Evolutionary conservation across 2,329 filamentous ascomycete species (phyloP).

Genomic region (Pyricularia pennisetigena): DNA sequence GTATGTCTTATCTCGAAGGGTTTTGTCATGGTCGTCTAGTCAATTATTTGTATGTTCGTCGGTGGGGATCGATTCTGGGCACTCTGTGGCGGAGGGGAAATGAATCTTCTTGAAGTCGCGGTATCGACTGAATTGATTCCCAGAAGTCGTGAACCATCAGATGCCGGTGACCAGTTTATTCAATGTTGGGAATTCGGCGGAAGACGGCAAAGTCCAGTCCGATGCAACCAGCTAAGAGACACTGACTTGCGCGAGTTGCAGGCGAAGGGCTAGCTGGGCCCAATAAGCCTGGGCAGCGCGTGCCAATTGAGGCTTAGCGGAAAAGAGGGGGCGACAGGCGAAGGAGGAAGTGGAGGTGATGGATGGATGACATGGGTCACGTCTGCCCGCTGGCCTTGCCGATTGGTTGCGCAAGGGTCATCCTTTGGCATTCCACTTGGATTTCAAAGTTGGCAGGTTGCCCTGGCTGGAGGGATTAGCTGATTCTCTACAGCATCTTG

Average conservation of each 20-base stretch:
- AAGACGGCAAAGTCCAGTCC: not conserved
- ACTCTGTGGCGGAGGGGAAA: not conserved
- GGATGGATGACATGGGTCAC: conserved; percentile 1
- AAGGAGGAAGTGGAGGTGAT: conserved; percentile 1
- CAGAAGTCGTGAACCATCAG: not conserved
- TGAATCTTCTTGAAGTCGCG: not conserved
- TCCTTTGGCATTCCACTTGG: not conserved
- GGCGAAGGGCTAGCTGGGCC: not conserved
- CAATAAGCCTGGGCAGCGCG: not conserved
- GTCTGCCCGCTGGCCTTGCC: not conserved
- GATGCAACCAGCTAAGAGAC: not conserved
- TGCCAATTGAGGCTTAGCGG: not conserved
- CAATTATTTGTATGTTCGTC: not conserved
- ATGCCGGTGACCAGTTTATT: not conserved
- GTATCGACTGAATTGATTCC: not conserved
- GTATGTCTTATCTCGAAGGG: not conserved
- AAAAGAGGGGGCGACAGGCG: conserved; percentile 1
- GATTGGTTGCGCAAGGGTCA: not conserved
- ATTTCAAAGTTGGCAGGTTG: not conserved
- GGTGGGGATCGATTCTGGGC: not conserved
- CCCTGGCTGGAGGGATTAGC: not conserved
- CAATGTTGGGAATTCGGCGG: not conserved
- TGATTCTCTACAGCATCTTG: not conserved
- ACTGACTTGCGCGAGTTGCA: not conserved
- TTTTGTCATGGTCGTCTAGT: not conserved